A percentile compares a stretch with the other conserved stretches of the same genome.
phyloP scores from a whole-genome alignment of 495 filamentous ascomycete species.

The Aspergillus kassunensis region DNA sequence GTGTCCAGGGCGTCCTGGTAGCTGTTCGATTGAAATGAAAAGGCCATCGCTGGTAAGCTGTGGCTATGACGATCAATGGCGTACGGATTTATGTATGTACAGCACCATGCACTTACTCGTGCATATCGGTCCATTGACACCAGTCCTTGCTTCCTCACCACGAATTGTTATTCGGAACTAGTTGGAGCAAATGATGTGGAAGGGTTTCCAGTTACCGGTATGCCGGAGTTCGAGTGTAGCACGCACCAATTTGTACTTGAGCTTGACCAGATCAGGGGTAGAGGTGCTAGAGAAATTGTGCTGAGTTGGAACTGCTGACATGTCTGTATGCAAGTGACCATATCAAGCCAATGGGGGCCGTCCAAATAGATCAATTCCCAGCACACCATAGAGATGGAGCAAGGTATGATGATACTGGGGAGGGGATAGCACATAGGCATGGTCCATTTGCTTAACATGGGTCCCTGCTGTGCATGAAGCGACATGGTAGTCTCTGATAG shows the following conservation, averaged over 20 bases:
- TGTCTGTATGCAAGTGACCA: conserved; percentile 4
- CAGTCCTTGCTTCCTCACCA: conserved; percentile 2
- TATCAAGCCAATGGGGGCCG: neutral
- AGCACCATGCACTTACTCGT: conserved; percentile 1
- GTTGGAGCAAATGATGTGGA: neutral
- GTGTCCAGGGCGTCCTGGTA: neutral
- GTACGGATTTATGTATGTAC: conserved; percentile 1
- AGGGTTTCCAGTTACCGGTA: neutral
- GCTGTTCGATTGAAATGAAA: neutral
- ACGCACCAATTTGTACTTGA: neutral
- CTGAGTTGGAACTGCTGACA: conserved; percentile 3
- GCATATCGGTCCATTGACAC: neutral
- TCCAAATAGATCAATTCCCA: neutral
- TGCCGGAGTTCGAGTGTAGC: neutral
- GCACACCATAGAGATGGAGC: neutral
- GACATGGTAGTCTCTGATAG: neutral
- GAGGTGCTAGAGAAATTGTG: neutral
- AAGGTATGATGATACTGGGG: neutral
- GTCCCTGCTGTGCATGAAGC: neutral
- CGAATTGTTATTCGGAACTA: neutral
- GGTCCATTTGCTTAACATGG: neutral
- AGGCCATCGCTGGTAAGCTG: neutral
- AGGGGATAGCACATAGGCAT: neutral
- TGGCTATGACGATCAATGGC: neutral
- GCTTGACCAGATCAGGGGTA: neutral